Conservation (phyloP, 1,139 yeast genomes). For the Ashbya aceris region DNA sequence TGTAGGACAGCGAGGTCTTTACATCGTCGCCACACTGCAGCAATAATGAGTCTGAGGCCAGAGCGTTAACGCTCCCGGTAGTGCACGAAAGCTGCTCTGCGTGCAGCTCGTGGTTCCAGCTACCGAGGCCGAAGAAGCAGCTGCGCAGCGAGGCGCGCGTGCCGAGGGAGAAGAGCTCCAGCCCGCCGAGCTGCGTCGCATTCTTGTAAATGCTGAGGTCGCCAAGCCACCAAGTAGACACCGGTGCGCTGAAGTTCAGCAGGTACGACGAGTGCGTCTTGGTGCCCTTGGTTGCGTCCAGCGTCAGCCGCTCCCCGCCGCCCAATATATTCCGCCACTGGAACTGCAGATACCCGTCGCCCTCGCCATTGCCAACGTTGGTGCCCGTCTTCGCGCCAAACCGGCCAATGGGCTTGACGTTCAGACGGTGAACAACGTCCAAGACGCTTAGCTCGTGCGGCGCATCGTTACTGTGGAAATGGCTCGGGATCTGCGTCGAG, state of each 20-base stretch:
- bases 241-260: conserved; percentile 54
- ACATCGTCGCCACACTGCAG: conserved; percentile 49
- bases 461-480: conserved; percentile 9
- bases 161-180: conserved; percentile 15
- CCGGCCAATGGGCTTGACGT: conserved; percentile 50
- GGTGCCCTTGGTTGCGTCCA: conserved; percentile 77
- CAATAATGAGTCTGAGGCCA: conserved; percentile 28
- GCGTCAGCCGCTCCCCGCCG: conserved; percentile 70
- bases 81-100: conserved; percentile 60
- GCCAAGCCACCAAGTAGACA: conserved; percentile 28
- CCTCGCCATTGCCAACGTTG: conserved; percentile 89
- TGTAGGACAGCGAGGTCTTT: conserved; percentile 49
- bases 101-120: conserved; percentile 47
- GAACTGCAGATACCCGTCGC: conserved; percentile 78
- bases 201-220: conserved; percentile 51
- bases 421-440: conserved; percentile 47
- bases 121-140: conserved; percentile 15
- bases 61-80: conserved; percentile 35
- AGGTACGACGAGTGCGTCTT: conserved; percentile 69
- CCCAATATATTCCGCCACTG: conserved; percentile 75
- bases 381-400: conserved; percentile 87
- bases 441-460: conserved; percentile 22
- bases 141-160: conserved; percentile 13
- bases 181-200: conserved; percentile 56
- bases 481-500: conserved; percentile 10